Base-by-base conservation (phyloP, 1,284 basidiomycete genomes). In the Fomitopsis schrenkii region DNA sequence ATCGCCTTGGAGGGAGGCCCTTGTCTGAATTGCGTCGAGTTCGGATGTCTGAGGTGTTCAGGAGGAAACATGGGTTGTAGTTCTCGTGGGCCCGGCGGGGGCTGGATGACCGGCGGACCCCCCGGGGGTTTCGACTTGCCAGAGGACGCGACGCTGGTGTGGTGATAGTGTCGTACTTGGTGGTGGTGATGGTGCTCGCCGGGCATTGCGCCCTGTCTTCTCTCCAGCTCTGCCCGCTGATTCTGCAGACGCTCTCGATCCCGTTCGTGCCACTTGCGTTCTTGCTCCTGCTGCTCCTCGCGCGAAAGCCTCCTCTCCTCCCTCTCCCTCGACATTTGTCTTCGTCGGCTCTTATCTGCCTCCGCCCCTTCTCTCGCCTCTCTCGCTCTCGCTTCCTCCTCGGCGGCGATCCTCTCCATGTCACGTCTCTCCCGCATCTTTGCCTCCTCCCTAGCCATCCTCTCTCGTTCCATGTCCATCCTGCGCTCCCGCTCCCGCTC, bases 81-180 rank as follows among this genome's bases (percentile, higher is more conserved):
- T 8, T 68, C 66, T 17, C 58, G 57, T 5, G 64, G 62, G 2
- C 53, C 28, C n/a, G 62, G 55, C 2, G 62, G 59, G 8, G 63
- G 60, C 26, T 59, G 60, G 5, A 60, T 48, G 46, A 48, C 15
- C 26, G 62, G 62, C n/a, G 63, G 63, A 42, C 17, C 59, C 22
- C 45, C 57, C 28, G 19, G 15, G 35, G 26, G 57, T 28, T 45
- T 62, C 59, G 17, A 35, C 38, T 35, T 58, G 63, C 40, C 53
- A 22, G 36, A 30, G 59, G 62, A 44, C 60, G 57, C 38, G 55
- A 58, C 46, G 41, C 44, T 53, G 28, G 65, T 63, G 35, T 68
- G 30, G 30, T 33, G 70, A 41, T 68, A 69, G 46, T 68, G 71
- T 33, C 63, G 67, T 14, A 62, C 55, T 42, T 68, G 66, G 48